These are phyloP conservation scores for Cordyceps farinosa DNA, from an alignment of 2,329 filamentous ascomycete species.

Conservation along the genomic window DNA sequence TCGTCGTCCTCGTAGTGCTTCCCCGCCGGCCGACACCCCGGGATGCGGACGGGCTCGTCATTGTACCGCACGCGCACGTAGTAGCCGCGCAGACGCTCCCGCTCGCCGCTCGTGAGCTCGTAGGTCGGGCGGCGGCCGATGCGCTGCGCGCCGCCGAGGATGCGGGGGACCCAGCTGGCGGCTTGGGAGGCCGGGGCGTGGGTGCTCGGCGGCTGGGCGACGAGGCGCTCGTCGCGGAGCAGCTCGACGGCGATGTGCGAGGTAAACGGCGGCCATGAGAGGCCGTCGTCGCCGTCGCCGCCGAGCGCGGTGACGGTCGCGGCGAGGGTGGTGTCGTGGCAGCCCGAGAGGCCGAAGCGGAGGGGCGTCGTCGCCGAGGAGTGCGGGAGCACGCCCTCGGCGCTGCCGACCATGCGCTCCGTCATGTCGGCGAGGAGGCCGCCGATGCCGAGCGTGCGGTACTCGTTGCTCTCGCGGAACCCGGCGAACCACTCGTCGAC, in stretches of 20 bases:
- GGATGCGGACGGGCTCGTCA: conserved; percentile 74
- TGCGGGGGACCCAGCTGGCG: conserved; percentile 25
- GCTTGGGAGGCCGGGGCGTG: conserved; percentile 25
- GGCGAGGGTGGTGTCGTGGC: conserved; percentile 91
- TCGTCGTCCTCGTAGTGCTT: conserved; percentile 86
- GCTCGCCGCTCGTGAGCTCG: conserved; percentile 56
- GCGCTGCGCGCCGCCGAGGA: conserved; percentile 26
- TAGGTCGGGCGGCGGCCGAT: conserved; percentile 60
- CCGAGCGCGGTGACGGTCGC: conserved; percentile 74
- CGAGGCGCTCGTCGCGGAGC: conserved; percentile 54
- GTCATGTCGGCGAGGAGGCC: conserved; percentile 80
- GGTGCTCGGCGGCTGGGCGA: conserved; percentile 27
- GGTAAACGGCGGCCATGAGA: conserved; percentile 83
- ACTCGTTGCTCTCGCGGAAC: conserved; percentile 80
- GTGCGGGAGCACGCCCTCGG: conserved; percentile 36
- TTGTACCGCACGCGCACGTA: conserved; percentile 93
- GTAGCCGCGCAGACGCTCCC: conserved; percentile 63
- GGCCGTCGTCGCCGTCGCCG: conserved; percentile 55
- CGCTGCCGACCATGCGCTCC: conserved; percentile 65
- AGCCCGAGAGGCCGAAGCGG: conserved; percentile 77
- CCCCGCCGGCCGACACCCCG: conserved; percentile 70
- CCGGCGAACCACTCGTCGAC: conserved; percentile 93
- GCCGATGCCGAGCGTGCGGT: conserved; percentile 85
- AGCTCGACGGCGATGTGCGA: conserved; percentile 89
- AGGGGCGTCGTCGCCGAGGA: conserved; percentile 41